These are phyloP conservation scores for Acanthamoeba healyi DNA, from an alignment of 208 protist genomes.

Conservation along the genomic window DNA sequence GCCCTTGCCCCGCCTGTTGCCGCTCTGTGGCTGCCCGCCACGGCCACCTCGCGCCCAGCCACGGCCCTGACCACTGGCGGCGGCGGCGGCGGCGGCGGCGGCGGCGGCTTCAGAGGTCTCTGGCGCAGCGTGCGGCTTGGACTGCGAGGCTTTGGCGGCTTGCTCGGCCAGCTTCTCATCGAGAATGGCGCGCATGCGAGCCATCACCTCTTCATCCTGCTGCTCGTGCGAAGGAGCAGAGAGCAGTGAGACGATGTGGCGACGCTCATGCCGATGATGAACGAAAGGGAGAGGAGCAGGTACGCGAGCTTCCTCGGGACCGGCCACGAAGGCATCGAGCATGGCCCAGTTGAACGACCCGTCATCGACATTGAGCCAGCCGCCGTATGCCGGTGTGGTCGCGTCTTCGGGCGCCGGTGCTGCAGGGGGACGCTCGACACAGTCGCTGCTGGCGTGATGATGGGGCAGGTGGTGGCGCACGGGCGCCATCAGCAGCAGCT, in stretches of 20 bases:
- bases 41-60: background rate
- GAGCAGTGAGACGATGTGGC: too few relatives aligned
- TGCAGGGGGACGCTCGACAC: background rate
- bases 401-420: background rate
- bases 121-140: background rate
- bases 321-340: background rate
- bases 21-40: background rate
- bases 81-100: background rate
- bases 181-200: background rate
- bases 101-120: background rate
- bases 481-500: conserved; percentile 21
- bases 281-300: background rate
- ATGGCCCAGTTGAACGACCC: background rate
- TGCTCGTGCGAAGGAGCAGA: background rate
- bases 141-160: background rate
- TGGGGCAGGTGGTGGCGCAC: background rate
- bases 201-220: conserved; percentile 43
- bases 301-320: background rate
- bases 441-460: background rate
- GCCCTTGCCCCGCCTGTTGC: background rate
- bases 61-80: background rate
- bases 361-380: background rate
- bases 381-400: background rate
- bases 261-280: background rate
- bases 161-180: conserved; percentile 25